phyloP scores from a whole-genome alignment of 2,329 filamentous ascomycete genomes.

The Plectosphaerella sp. region DNA sequence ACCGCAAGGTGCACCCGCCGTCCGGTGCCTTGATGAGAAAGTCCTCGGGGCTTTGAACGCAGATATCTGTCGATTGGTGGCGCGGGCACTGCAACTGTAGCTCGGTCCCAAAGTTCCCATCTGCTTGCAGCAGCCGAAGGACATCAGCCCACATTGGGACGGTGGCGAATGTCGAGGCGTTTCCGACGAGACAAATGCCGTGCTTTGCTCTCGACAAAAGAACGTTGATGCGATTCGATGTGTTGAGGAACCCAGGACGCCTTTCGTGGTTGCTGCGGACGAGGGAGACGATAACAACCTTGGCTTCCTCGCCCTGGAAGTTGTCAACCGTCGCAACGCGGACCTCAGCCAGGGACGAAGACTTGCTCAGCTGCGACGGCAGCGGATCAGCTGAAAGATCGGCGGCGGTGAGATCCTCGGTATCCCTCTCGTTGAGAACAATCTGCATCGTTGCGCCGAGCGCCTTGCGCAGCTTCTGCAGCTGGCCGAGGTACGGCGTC shows the following conservation, averaged over 20 bases:
- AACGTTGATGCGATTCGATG: conserved; percentile 65
- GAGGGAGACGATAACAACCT: conserved; percentile 65
- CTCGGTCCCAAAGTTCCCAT: conserved; percentile 40
- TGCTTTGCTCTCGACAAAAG: conserved; percentile 62
- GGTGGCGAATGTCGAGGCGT: conserved; percentile 50
- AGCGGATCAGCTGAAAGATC: conserved; percentile 18
- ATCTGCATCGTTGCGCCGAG: conserved; percentile 52
- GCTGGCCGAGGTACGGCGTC: conserved; percentile 60
- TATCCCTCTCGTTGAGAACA: conserved; percentile 59
- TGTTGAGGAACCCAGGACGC: conserved; percentile 61
- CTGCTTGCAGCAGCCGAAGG: conserved; percentile 41
- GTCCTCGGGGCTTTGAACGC: conserved; percentile 49
- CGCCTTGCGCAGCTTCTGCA: conserved; percentile 41
- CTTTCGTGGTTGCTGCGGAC: conserved; percentile 61
- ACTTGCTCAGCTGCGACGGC: conserved; percentile 5
- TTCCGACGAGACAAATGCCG: conserved; percentile 69
- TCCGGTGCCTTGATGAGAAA: conserved; percentile 55
- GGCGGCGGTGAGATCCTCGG: conserved; percentile 42
- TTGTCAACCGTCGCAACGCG: conserved; percentile 67
- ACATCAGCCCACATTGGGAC: conserved; percentile 63
- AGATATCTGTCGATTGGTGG: conserved; percentile 48
- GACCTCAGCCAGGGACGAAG: conserved; percentile 41
- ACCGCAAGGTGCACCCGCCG: conserved; percentile 53
- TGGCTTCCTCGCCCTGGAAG: conserved; percentile 73
- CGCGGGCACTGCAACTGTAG: conserved; percentile 57